These are phyloP conservation scores for Bretziella fagacearum DNA, from an alignment of 2,329 filamentous ascomycete species.

Conservation along the genomic window DNA sequence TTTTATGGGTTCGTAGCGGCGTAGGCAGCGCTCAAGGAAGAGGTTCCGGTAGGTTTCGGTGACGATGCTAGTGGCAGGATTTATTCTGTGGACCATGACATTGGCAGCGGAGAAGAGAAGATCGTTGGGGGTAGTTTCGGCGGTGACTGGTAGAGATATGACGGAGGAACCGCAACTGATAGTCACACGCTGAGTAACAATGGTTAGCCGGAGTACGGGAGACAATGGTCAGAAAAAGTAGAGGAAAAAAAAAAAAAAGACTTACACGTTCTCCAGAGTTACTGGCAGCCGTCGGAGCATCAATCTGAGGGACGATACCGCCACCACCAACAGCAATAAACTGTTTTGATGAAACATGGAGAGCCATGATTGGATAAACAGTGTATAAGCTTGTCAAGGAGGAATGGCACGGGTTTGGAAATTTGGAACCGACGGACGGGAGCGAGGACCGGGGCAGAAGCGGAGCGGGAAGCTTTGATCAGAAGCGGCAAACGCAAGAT, in stretches of 20 bases:
- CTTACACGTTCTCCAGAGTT: constrained; percentile 63
- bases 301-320: constrained; percentile 36
- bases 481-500: neutral
- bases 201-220: constrained; percentile 6
- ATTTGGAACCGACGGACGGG: constrained; percentile 1
- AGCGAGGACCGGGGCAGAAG: neutral
- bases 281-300: constrained; percentile 64
- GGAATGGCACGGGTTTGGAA: too few species aligned
- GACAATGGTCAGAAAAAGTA: neutral
- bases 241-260: constrained; percentile 17
- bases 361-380: constrained; percentile 14
- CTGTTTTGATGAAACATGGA: constrained; percentile 16
- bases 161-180: constrained; percentile 55
- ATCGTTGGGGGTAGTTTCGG: constrained; percentile 58
- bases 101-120: constrained; percentile 51
- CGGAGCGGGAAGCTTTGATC: constrained; percentile 2
- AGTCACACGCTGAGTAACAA: constrained; percentile 40
- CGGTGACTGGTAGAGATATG: constrained; percentile 53
- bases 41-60: constrained; percentile 60
- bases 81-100: constrained; percentile 45
- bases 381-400: neutral
- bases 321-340: constrained; percentile 30
- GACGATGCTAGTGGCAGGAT: constrained; percentile 49
- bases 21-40: constrained; percentile 65
- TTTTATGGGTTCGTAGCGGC: constrained; percentile 70